Percentiles rank a stretch among this genome's conserved stretches.
Conservation (phyloP, 169 alveolate species). For the Eimeria acervulina region DNA sequence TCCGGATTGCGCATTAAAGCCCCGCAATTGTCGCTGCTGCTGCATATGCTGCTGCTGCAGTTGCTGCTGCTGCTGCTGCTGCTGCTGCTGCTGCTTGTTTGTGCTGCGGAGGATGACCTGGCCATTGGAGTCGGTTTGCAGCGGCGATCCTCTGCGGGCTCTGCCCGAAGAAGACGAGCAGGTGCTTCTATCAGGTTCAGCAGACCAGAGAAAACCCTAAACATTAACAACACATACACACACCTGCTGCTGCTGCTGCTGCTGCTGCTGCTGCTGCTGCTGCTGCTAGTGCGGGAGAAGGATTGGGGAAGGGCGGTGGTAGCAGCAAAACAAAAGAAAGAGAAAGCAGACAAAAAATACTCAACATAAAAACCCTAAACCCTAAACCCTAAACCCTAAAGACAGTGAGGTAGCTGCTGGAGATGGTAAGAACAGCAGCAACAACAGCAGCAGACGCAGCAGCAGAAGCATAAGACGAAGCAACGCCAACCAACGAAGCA, state of each 20-base stretch:
- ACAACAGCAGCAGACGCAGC: constrained; percentile 9
- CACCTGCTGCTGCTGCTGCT: neutral
- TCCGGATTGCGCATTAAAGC: too few relatives aligned
- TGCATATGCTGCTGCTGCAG: too few relatives aligned
- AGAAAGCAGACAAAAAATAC: neutral
- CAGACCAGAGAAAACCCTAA: too few relatives aligned
- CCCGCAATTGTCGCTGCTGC: too few relatives aligned
- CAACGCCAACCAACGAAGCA: neutral
- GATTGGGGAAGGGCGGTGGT: too few relatives aligned
- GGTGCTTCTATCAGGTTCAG: too few relatives aligned
- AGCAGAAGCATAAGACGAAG: neutral
- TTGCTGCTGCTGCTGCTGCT: too few relatives aligned
- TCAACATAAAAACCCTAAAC: neutral
- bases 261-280: neutral
- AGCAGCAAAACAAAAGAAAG: neutral
- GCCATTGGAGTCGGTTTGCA: neutral
- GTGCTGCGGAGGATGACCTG: neutral
- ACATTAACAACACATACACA: too few relatives aligned
- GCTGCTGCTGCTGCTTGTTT: too few relatives aligned
- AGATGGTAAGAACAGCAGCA: constrained; percentile 1
- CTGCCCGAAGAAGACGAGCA: neutral
- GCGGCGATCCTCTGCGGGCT: neutral
- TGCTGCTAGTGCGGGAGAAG: too few relatives aligned
- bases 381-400: neutral
- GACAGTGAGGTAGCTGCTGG: neutral